Conservation (phyloP, 495 filamentous ascomycete genomes). For the Podospora sp. region DNA sequence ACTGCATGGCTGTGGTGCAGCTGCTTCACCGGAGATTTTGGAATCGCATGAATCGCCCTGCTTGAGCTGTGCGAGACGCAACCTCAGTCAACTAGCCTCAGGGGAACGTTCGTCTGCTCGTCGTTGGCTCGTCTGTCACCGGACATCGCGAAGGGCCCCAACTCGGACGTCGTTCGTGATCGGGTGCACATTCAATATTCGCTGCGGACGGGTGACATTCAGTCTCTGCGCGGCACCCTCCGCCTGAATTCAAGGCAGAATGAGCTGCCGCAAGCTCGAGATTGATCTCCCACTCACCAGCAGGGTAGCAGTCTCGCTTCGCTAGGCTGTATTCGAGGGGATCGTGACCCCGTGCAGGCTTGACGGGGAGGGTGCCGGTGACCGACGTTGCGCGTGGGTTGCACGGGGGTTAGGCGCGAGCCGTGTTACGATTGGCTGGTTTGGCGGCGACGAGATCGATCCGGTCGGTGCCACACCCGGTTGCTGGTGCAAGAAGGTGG, state of each 20-base stretch:
- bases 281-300: too few relatives aligned
- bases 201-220: not conserved
- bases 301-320: not conserved
- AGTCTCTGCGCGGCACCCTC: not conserved
- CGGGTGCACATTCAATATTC: not conserved
- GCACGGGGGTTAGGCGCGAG: not conserved
- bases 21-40: not conserved
- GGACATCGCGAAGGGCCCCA: too few relatives aligned
- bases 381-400: too few relatives aligned
- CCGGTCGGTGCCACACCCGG: not conserved
- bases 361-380: not conserved
- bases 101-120: too few relatives aligned
- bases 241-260: too few relatives aligned
- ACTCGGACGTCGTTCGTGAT: too few relatives aligned
- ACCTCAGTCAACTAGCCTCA: too few relatives aligned
- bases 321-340: not conserved
- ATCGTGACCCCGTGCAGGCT: not conserved
- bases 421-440: not conserved
- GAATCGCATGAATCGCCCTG: conserved; percentile 2
- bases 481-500: not conserved
- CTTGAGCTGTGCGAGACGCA: not conserved
- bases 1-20: not conserved
- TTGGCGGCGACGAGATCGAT: not conserved
- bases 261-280: too few relatives aligned
- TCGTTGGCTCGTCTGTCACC: too few relatives aligned